Base-by-base conservation (phyloP, 805 yeast species). In the Saturnispora ahearnii region DNA sequence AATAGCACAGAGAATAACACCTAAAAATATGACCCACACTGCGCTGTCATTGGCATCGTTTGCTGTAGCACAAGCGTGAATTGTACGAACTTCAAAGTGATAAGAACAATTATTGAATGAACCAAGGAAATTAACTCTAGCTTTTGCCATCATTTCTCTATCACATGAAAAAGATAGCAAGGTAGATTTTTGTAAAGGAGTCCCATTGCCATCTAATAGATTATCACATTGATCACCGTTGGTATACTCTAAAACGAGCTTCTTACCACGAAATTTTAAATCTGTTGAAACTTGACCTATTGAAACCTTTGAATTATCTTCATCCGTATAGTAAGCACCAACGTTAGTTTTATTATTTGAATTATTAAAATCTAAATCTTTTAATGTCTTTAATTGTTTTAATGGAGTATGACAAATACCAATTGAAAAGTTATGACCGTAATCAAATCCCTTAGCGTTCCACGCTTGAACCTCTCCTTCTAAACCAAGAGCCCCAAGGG, bases 51-150 rank as follows among this genome's bases (percentile, higher is more conserved):
- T 82, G 11, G 74, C 77, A 57, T 80, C 76, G 46, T 82, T 80
- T 9, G 86, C 79, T 1, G 89, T 83, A 0, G 95, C 87, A 64
- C 96, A 88, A 0, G 95, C 96, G 66, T 82, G 84, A 41, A 86
- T 80, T 3, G 95, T 85, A 55, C 88, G 69, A 31, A 87, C 88
- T 60, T 88, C 96, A 63, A 88, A 88, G 60, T 83, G 77, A 63
- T 86, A 88, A 34, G 83, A 79, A 65, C 96, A 88, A 54, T 88
- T 86, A 62, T 87, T 77, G 40, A 78, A 60, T 6, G 79, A 79
- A 1, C 93, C 93, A 31, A 88, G 74, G 62, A 74, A 87, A 15
- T 85, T 74, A 0, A 87, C 70, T 33, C 78, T 71, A 0, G 90
- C 93, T 53, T 77, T 77, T 5, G 77, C 66, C 61, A 77, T 64